Evolutionary conservation across 192 early-diverging fungal genomes (phyloP).

Genomic region (Podila horticola): DNA sequence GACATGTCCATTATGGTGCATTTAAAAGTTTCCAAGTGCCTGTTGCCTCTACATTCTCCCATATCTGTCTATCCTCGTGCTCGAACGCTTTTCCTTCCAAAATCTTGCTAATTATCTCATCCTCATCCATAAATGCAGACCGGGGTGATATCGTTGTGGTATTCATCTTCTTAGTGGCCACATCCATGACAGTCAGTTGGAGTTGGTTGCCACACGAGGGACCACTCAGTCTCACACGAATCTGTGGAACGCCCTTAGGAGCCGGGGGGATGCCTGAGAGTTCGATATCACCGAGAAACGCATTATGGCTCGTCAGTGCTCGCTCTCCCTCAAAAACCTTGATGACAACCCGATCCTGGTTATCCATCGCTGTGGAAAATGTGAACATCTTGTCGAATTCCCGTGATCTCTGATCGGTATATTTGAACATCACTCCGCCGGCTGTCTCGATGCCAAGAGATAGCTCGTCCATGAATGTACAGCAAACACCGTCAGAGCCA

Average conservation of each 20-base stretch:
- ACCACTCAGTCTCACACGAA: constrained; percentile 93
- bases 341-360: constrained; percentile 92
- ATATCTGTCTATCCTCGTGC: neutral
- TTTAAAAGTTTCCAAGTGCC: neutral
- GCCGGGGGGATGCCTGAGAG: constrained; percentile 83
- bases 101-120: neutral
- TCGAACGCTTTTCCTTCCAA: neutral
- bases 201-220: constrained; percentile 77
- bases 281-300: constrained; percentile 88
- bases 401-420: constrained; percentile 87
- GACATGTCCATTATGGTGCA: neutral
- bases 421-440: constrained; percentile 91
- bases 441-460: constrained; percentile 94
- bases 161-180: neutral
- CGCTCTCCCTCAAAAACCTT: constrained; percentile 95
- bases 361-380: constrained; percentile 95
- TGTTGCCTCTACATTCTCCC: constrained; percentile 1
- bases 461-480: constrained; percentile 67
- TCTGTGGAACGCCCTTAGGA: constrained; percentile 90
- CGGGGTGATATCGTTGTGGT: neutral
- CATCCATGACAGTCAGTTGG: constrained; percentile 1
- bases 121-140: neutral
- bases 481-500: constrained; percentile 60
- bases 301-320: constrained; percentile 90
- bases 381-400: constrained; percentile 94